Base-by-base conservation (phyloP, 2,329 filamentous ascomycete genomes). In the Exophiala lecanii-corni region DNA sequence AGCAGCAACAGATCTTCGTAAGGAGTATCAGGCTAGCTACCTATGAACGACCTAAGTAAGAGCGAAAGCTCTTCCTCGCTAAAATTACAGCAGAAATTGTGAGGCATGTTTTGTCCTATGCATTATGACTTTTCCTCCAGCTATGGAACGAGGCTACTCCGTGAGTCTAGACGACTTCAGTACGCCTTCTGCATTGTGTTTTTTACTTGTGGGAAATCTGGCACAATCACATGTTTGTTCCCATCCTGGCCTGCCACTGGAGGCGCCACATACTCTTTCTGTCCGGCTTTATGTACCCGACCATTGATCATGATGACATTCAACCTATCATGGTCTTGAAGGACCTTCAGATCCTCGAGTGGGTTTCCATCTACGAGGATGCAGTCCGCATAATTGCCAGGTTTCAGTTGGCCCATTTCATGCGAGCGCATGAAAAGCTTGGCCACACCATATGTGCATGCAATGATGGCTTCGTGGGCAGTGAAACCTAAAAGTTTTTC, bases 281-380 rank as follows among this genome's bases (percentile, higher is more conserved):
- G 18, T 3, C 45, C 47, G 9, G 57, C 58, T 45, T 73, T 73
- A 47, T 72, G 68, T 9, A 73, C 58, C 3, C 68, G 56, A 0
- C 71, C 70, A 43, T 73, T 74, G 47, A 74, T 72, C 41, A 69
- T 59, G 20, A 73, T 72, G 12, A 71, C 54, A 45, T 71, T 64
- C 15, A 74, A 47, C 48, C 62, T 67, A 10, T 60, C 57, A 39
- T 68, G 65, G 18, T 72, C 47, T 62, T 73, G 69, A 3, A 72
- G 45, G 3, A 71, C 47, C 2, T 54, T 47, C 25, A 72, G 67
- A 43, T 71, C 59, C 13, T 67, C 57, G 31, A 72, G 39, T 1
- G 68, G 69, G 45, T 73, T 59, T 3, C 70, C 71, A 45, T 73
- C 63, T 2, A 74, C 66, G 3, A 74, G 54, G 31, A 74, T 66